A percentile compares a stretch with the other conserved stretches of the same genome.
These are phyloP conservation scores for Teunomyces tritomae DNA, from an alignment of 805 yeast species.

Conservation along the genomic window DNA sequence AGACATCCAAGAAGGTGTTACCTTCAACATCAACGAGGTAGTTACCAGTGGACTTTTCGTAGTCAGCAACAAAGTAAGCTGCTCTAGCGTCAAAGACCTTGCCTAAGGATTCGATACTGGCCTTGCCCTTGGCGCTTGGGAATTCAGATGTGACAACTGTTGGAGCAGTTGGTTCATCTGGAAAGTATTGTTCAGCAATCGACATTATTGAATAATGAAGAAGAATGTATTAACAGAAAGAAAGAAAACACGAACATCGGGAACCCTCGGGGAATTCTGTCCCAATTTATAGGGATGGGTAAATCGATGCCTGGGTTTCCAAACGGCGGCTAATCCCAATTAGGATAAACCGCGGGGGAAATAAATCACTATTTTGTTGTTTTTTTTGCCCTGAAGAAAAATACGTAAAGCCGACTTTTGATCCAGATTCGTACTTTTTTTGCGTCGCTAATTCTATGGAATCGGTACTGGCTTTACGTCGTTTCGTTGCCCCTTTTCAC, in stretches of 20 bases:
- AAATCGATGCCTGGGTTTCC: not conserved
- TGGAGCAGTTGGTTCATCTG: slow-evolving; percentile 78
- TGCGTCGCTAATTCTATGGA: not conserved
- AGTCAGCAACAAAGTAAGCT: slow-evolving; percentile 73
- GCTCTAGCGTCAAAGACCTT: slow-evolving; percentile 70
- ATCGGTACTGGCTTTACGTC: not conserved
- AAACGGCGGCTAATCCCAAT: slow-evolving; percentile 1
- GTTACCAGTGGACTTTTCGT: slow-evolving; percentile 72
- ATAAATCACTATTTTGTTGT: not conserved
- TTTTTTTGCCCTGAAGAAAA: not conserved
- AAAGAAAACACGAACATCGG: not conserved
- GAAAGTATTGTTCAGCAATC: slow-evolving; percentile 60
- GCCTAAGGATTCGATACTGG: slow-evolving; percentile 51
- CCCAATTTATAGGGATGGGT: not conserved
- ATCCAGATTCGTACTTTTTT: not conserved
- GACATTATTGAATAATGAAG: slow-evolving; percentile 25
- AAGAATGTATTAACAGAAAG: not conserved
- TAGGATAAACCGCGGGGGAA: slow-evolving; percentile 1
- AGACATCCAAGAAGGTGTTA: slow-evolving; percentile 67
- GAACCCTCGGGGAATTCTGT: not conserved
- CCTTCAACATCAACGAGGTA: slow-evolving; percentile 82
- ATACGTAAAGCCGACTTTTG: not conserved
- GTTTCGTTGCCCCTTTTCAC: not conserved
- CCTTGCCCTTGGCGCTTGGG: slow-evolving; percentile 75
- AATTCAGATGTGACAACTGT: slow-evolving; percentile 51